Percentiles rank a stretch among this genome's conserved stretches.
Conservation (phyloP, 192 early-diverging fungal genomes). For the Umbelopsis sp. region DNA sequence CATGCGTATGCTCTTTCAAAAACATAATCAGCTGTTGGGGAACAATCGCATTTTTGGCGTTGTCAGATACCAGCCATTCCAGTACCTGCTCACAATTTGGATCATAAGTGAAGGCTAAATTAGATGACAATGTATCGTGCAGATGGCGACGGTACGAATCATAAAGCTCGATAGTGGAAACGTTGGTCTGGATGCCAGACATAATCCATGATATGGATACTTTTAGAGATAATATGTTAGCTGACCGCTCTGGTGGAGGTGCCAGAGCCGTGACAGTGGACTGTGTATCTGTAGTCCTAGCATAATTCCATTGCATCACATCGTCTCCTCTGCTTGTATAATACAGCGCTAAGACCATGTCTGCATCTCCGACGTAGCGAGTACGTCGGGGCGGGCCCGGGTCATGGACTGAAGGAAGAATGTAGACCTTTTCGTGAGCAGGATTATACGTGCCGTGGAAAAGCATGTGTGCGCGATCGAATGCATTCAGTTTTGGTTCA, state of each 20-base stretch:
- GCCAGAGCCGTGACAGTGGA: neutral
- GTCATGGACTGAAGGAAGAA: constrained; percentile 13
- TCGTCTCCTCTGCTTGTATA: constrained; percentile 13
- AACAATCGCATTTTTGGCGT: neutral
- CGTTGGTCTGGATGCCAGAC: neutral
- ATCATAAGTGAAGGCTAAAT: neutral
- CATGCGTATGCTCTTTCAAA: constrained; percentile 29
- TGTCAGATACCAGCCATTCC: neutral
- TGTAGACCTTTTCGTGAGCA: constrained; percentile 25
- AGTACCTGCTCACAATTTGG: neutral
- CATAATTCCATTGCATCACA: neutral
- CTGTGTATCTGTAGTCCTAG: neutral
- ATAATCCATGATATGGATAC: constrained; percentile 6
- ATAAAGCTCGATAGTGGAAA: neutral
- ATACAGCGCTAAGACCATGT: constrained; percentile 28
- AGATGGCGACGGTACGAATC: neutral
- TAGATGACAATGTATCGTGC: neutral
- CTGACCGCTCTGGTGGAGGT: constrained; percentile 3
- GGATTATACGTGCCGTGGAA: constrained; percentile 35
- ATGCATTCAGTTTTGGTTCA: neutral
- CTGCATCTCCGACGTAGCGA: constrained; percentile 37
- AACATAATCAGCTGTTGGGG: constrained; percentile 18
- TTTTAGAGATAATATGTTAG: neutral
- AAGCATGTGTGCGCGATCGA: constrained; percentile 12
- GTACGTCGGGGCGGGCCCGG: neutral